Percentiles rank a stretch among this genome's conserved stretches.
These are phyloP conservation scores for Grammothele lineata DNA, from an alignment of 768 basidiomycete genomes.

Conservation along the genomic window DNA sequence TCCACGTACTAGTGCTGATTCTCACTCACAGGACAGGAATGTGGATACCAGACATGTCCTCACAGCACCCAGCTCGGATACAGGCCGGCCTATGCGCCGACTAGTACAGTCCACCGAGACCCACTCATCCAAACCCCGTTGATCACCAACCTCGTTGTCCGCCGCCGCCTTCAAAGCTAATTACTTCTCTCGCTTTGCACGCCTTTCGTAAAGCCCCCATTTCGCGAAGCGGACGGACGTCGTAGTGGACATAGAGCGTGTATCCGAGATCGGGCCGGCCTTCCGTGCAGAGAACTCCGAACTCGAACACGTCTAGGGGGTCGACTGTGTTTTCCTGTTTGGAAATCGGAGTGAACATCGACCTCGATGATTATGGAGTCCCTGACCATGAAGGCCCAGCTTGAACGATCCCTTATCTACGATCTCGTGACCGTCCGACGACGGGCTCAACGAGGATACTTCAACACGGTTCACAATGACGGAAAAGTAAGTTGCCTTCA, in stretches of 20 bases:
- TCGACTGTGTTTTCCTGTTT: conserved; percentile 97
- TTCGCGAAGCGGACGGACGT: conserved; percentile 99
- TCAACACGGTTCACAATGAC: conserved; percentile 34
- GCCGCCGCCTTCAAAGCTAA: conserved; percentile 96
- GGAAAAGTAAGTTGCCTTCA: conserved; percentile 25
- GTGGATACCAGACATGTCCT: too few relatives aligned
- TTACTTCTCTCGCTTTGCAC: conserved; percentile 95
- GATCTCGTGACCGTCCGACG: conserved; percentile 35
- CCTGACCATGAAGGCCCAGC: conserved; percentile 64
- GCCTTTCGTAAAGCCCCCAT: conserved; percentile 91
- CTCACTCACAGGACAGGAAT: too few relatives aligned
- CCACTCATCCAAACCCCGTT: conserved; percentile 94
- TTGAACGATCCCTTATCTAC: conserved; percentile 49
- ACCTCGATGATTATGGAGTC: conserved; percentile 97
- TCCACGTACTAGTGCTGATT: too few relatives aligned
- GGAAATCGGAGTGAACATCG: conserved; percentile 97
- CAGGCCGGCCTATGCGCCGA: too few relatives aligned
- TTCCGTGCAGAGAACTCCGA: conserved; percentile 98
- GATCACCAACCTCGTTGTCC: conserved; percentile 92
- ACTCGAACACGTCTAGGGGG: conserved; percentile 95
- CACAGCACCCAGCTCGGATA: too few relatives aligned
- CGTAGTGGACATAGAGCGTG: conserved; percentile 95
- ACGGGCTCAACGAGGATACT: conserved; percentile 38
- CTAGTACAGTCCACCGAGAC: conserved; percentile 94
- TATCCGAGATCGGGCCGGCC: conserved; percentile 95